Evolutionary conservation across 345 rosid genomes (phyloP).

Genomic region (Mallotus nudiflorus): DNA sequence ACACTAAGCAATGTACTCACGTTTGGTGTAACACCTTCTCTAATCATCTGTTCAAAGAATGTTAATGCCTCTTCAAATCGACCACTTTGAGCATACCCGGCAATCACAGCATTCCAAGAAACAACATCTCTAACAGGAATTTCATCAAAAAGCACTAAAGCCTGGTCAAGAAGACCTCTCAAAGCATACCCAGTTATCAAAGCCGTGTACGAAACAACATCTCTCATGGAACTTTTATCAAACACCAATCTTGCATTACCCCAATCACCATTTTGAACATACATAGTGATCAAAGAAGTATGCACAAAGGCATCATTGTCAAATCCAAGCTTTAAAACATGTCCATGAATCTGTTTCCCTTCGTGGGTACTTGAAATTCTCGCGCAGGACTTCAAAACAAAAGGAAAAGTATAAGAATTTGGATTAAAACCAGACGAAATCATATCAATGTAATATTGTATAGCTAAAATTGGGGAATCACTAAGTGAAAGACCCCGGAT

Average conservation of each 20-base stretch:
- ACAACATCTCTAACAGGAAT: constrained; percentile 51
- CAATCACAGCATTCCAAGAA: constrained; percentile 61
- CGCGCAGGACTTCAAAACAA: constrained; percentile 58
- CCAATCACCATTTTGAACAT: constrained; percentile 46
- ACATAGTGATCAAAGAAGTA: constrained; percentile 67
- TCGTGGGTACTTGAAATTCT: constrained; percentile 34
- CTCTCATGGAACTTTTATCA: constrained; percentile 47
- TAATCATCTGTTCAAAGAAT: constrained; percentile 52
- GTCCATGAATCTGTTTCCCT: constrained; percentile 55
- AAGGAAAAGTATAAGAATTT: constrained; percentile 63
- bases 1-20: constrained; percentile 64
- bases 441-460: constrained; percentile 50
- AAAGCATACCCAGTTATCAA: constrained; percentile 47
- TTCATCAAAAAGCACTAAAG: constrained; percentile 57
- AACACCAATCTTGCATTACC: constrained; percentile 50
- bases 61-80: constrained; percentile 50
- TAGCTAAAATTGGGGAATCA: constrained; percentile 42
- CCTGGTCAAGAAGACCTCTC: constrained; percentile 37
- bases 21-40: constrained; percentile 42
- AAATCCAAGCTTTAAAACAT: constrained; percentile 56
- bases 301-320: constrained; percentile 55
- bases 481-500: constrained; percentile 58
- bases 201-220: constrained; percentile 66
- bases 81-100: constrained; percentile 49
- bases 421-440: constrained; percentile 45